A percentile compares a stretch with the other conserved stretches of the same genome.
Evolutionary conservation across 495 filamentous ascomycete species (phyloP).

Genomic region (Collariella sp.): DNA sequence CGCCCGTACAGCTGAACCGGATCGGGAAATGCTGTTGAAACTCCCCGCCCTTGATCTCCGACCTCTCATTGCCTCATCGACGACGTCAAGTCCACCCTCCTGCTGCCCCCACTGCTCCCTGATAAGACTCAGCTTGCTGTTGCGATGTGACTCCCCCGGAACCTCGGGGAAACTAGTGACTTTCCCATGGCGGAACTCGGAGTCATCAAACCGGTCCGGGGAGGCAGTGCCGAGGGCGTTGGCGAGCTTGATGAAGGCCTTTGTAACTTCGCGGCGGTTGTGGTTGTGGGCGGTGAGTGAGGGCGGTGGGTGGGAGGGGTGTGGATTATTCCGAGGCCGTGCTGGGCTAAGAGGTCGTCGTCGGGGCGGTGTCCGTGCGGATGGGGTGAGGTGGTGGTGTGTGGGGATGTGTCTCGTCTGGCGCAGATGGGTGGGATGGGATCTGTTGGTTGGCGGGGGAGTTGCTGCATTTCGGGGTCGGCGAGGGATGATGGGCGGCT

Average conservation of each 20-base stretch:
- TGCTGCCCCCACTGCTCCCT: constrained; percentile 30
- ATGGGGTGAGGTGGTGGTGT: background rate
- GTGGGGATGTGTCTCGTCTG: background rate
- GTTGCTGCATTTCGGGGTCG: constrained; percentile 1
- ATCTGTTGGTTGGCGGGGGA: background rate
- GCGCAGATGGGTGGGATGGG: no score
- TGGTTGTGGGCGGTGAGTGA: constrained; percentile 10
- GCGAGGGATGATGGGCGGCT: background rate
- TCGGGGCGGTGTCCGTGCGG: background rate
- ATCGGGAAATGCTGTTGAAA: background rate
- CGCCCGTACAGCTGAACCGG: background rate
- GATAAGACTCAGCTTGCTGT: constrained; percentile 31
- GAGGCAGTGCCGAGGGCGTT: constrained; percentile 35
- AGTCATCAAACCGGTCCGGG: constrained; percentile 36
- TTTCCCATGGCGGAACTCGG: constrained; percentile 36
- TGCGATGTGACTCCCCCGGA: constrained; percentile 42
- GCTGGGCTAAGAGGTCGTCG: background rate
- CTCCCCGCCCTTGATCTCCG: constrained; percentile 10
- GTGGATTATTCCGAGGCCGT: background rate
- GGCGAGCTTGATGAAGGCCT: constrained; percentile 25
- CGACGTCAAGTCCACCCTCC: background rate
- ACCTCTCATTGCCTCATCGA: background rate
- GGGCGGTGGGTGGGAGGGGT: background rate
- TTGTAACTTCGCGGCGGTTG: constrained; percentile 36
- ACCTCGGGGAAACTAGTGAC: constrained; percentile 43